Conservation (phyloP, 164 flowering plant genomes). For the Umbilicus rupestris region DNA sequence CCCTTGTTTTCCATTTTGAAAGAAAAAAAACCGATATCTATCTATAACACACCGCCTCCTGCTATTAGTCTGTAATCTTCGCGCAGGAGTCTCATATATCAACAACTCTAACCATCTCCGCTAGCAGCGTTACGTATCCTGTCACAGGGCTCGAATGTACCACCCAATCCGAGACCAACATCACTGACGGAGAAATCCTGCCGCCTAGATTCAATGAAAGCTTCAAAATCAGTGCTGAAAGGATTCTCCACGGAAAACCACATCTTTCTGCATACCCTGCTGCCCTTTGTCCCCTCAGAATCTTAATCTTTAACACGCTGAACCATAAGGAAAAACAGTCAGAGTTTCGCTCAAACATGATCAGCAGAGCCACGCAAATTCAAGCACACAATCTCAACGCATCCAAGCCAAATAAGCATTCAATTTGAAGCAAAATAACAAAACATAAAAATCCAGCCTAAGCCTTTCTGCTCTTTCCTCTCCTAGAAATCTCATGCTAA, state of each 20-base stretch:
- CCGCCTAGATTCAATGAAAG: conserved; percentile 1
- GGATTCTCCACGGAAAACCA: conserved; percentile 10
- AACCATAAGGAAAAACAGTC: neutral
- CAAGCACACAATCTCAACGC: neutral
- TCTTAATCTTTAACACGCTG: neutral
- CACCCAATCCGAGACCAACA: conserved; percentile 7
- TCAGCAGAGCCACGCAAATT: neutral
- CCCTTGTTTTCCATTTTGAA: conserved; percentile 30
- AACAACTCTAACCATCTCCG: conserved; percentile 19
- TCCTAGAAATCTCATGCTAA: no score
- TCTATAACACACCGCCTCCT: conserved; percentile 4
- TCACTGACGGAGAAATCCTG: conserved; percentile 11
- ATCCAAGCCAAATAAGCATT: neutral
- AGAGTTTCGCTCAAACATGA: neutral
- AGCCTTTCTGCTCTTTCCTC: no score
- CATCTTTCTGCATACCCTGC: conserved; percentile 46
- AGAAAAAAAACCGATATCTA: neutral
- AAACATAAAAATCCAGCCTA: neutral
- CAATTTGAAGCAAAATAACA: neutral
- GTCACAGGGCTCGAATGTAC: conserved; percentile 5
- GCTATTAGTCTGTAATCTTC: neutral
- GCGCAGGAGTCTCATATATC: conserved; percentile 11
- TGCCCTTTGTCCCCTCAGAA: neutral
- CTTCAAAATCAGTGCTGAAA: conserved; percentile 3
- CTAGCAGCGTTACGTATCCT: conserved; percentile 9